Percentiles rank a stretch among this genome's conserved stretches.
These are phyloP conservation scores for Boechera divaricarpa DNA, from an alignment of 345 rosid species.

Conservation along the genomic window DNA sequence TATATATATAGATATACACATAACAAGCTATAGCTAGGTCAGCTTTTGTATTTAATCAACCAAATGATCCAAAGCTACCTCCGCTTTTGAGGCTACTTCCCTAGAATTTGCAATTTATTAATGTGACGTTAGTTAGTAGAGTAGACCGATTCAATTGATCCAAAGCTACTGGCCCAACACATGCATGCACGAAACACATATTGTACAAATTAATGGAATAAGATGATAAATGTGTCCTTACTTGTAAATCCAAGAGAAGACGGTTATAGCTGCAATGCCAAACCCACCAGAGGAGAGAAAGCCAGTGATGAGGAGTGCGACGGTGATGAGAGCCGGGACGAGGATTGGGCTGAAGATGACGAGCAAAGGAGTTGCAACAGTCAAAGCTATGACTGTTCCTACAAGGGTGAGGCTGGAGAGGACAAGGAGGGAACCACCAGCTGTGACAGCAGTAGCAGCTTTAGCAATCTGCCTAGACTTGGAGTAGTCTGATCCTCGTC, in stretches of 20 bases:
- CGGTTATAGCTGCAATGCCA: slow-evolving; percentile 73
- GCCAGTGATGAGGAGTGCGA: slow-evolving; percentile 58
- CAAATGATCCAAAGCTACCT: neutral
- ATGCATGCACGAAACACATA: neutral
- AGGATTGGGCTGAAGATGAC: slow-evolving; percentile 89
- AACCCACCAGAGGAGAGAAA: slow-evolving; percentile 85
- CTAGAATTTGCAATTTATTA: neutral
- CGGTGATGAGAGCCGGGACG: slow-evolving; percentile 71
- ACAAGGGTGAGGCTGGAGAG: slow-evolving; percentile 74
- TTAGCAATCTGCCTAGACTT: slow-evolving; percentile 68
- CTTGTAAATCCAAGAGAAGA: slow-evolving; percentile 87
- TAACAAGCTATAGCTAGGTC: neutral
- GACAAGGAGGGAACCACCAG: slow-evolving; percentile 77
- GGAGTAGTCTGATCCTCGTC: slow-evolving; percentile 43
- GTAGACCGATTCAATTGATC: neutral
- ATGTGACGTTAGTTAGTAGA: neutral
- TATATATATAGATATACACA: too few species aligned
- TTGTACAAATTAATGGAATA: neutral
- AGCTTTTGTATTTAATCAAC: neutral
- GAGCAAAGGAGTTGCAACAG: slow-evolving; percentile 80
- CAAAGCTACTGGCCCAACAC: neutral
- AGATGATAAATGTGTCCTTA: slow-evolving; percentile 18
- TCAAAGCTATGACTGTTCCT: slow-evolving; percentile 77
- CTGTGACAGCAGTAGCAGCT: slow-evolving; percentile 79
- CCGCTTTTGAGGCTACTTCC: neutral